Evolutionary conservation across 192 early-diverging fungal genomes (phyloP).

Genomic region (Mortierella antarctica): DNA sequence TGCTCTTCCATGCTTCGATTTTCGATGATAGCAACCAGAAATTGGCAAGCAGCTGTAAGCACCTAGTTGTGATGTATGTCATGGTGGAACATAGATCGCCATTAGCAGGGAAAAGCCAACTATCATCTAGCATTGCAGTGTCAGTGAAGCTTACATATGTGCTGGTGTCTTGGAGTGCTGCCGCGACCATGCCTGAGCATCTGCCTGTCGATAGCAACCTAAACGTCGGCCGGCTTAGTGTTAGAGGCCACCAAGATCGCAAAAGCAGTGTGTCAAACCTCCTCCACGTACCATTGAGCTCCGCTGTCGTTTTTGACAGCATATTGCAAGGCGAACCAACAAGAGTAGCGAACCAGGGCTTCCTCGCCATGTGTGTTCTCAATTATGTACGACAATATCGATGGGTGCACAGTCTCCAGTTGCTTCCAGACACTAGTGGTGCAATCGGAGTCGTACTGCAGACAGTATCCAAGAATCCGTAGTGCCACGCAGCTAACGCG

Average conservation of each 20-base stretch:
- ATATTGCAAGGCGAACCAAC: constrained; percentile 44
- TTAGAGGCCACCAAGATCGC: not conserved
- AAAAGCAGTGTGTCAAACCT: not conserved
- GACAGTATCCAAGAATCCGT: constrained; percentile 45
- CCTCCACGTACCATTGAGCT: constrained; percentile 53
- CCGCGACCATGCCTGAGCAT: constrained; percentile 34
- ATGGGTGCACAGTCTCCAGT: constrained; percentile 21
- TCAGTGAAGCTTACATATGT: constrained; percentile 52
- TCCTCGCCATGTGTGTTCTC: constrained; percentile 39
- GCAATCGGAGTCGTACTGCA: constrained; percentile 21
- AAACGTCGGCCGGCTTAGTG: not conserved
- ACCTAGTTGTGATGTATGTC: constrained; percentile 34
- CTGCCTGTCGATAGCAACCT: constrained; percentile 55
- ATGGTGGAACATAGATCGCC: not conserved
- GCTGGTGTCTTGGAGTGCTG: constrained; percentile 57
- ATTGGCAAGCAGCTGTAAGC: constrained; percentile 52
- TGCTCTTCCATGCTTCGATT: constrained; percentile 34
- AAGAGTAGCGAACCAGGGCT: constrained; percentile 51
- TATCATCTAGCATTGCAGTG: not conserved
- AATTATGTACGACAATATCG: constrained; percentile 50
- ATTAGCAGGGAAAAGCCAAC: not conserved
- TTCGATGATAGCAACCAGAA: constrained; percentile 55
- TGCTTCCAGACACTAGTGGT: constrained; percentile 16
- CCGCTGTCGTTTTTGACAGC: constrained; percentile 43
- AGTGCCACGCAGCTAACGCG: constrained; percentile 54